A percentile compares a stretch with the other conserved stretches of the same genome.
phyloP scores from a whole-genome alignment of 2,329 filamentous ascomycete species.

The Amphichorda felina region DNA sequence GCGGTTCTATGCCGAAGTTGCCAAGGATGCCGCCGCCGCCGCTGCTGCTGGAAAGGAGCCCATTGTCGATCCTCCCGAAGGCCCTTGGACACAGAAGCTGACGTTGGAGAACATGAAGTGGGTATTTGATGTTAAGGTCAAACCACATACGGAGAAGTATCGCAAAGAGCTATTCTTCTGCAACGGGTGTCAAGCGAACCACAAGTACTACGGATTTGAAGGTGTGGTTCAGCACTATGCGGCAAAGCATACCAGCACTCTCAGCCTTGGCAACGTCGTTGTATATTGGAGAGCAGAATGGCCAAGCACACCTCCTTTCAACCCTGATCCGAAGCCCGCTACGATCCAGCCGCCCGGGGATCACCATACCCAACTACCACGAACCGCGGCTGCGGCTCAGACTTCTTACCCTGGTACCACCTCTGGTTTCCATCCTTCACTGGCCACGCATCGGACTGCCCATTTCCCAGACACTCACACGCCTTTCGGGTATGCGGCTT shows the following conservation, averaged over 20 bases:
- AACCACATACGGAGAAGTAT: constrained; percentile 51
- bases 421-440: no score
- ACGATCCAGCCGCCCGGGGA: no score
- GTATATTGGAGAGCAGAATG: constrained; percentile 75
- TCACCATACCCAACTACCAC: no score
- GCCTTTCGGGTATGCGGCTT: no score
- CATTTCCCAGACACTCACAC: no score
- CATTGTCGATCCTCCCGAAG: constrained; percentile 34
- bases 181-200: constrained; percentile 51
- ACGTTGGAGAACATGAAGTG: constrained; percentile 81
- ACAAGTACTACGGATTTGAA: constrained; percentile 65
- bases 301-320: constrained; percentile 65
- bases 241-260: constrained; percentile 62
- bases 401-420: no score
- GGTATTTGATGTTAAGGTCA: constrained; percentile 69
- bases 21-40: constrained; percentile 36
- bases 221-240: constrained; percentile 74
- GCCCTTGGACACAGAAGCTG: constrained; percentile 47
- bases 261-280: constrained; percentile 60
- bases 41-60: constrained; percentile 31
- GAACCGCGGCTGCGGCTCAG: no score
- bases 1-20: constrained; percentile 51
- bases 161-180: constrained; percentile 68
- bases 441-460: no score
- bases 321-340: constrained; percentile 19